Conservation (phyloP, 108 stramenopile genomes). For the Skeletonema tropicum region DNA sequence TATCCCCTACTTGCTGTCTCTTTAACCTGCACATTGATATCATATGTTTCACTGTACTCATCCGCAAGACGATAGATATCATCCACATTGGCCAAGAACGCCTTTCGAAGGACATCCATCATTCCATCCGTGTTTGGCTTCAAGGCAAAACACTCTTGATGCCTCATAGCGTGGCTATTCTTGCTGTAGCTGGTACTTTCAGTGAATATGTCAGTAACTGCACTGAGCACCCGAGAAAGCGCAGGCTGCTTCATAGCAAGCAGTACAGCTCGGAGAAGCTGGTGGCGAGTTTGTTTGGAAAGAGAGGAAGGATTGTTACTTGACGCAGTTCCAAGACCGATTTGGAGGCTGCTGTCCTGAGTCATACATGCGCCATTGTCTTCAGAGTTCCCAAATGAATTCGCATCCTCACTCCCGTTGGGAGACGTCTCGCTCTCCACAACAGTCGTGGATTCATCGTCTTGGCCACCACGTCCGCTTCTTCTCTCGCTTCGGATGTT, state of each 20-base stretch:
- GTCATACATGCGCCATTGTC: conserved; percentile 47
- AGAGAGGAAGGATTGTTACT: conserved; percentile 9
- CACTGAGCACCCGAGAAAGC: conserved; percentile 58
- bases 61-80: conserved; percentile 90
- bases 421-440: conserved; percentile 39
- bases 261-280: conserved; percentile 79
- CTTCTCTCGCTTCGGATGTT: background rate
- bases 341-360: conserved; percentile 60
- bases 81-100: conserved; percentile 89
- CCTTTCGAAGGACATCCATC: conserved; percentile 84
- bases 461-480: conserved; percentile 15
- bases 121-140: conserved; percentile 83
- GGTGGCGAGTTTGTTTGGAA: conserved; percentile 47
- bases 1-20: conserved; percentile 78
- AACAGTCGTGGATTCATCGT: conserved; percentile 40
- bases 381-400: conserved; percentile 21
- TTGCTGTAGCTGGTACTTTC: conserved; percentile 72
- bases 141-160: conserved; percentile 93
- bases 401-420: conserved; percentile 20
- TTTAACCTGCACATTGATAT: conserved; percentile 75
- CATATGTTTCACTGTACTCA: conserved; percentile 81
- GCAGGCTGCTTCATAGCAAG: conserved; percentile 75
- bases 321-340: conserved; percentile 67
- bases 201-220: conserved; percentile 75
- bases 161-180: conserved; percentile 85